Evolutionary conservation across 768 basidiomycete species (phyloP).

Genomic region (Exidia glandulosa): DNA sequence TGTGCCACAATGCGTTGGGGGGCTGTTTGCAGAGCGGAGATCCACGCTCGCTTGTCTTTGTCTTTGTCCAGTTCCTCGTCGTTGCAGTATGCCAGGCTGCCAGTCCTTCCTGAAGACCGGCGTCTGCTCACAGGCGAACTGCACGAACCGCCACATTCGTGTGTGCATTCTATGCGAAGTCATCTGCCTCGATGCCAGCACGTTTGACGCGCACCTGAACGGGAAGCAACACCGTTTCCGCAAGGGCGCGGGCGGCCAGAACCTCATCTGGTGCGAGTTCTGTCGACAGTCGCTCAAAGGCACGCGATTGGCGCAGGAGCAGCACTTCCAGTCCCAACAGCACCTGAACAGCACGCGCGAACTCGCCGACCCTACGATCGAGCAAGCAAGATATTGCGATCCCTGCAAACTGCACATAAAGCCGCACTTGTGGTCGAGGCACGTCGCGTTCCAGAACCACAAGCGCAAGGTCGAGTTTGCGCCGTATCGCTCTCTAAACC

Average conservation of each 20-base stretch:
- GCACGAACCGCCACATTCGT: not conserved
- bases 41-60: not conserved
- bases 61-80: not conserved
- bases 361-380: not conserved
- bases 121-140: not conserved
- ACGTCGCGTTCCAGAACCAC: conserved; percentile 16
- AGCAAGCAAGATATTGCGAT: not conserved
- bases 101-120: not conserved
- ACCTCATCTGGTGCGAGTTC: not conserved
- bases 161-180: not conserved
- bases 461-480: conserved; percentile 26
- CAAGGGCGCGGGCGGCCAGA: not conserved
- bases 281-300: not conserved
- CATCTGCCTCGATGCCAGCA: not conserved
- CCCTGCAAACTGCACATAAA: not conserved
- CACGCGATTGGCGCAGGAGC: not conserved
- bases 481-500: conserved; percentile 29
- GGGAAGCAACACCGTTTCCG: not conserved
- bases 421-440: not conserved
- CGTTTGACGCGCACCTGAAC: not conserved
- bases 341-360: not conserved
- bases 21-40: no score
- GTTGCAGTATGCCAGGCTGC: not conserved
- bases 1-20: no score
- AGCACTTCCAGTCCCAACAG: not conserved